These are phyloP conservation scores for Magnusiomyces tetraspermus DNA, from an alignment of 1,139 yeast genomes.

Conservation along the genomic window DNA sequence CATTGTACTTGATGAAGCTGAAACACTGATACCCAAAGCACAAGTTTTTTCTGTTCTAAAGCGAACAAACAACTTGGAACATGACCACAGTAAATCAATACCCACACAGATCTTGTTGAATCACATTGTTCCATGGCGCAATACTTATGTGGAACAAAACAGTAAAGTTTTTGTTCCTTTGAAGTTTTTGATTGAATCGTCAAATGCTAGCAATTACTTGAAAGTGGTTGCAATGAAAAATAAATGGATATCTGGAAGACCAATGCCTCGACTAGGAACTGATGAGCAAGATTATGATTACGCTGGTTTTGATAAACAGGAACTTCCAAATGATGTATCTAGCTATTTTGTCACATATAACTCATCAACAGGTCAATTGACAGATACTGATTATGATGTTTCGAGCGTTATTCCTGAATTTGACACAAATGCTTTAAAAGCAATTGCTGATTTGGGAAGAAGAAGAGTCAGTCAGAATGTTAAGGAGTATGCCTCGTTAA, in stretches of 20 bases:
- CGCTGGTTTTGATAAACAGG: too few relatives aligned
- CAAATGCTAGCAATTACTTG: slow-evolving; percentile 15
- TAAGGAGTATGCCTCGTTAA: neutral
- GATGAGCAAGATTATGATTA: slow-evolving; percentile 7
- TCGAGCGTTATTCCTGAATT: slow-evolving; percentile 3
- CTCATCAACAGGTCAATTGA: slow-evolving; percentile 4
- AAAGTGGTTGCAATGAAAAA: slow-evolving; percentile 12
- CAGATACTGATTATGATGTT: slow-evolving; percentile 8
- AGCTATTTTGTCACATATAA: slow-evolving; percentile 14
- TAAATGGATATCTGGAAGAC: slow-evolving; percentile 14
- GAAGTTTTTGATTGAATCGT: slow-evolving; percentile 16
- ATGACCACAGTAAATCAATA: neutral
- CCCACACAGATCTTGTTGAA: slow-evolving; percentile 19
- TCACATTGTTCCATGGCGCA: slow-evolving; percentile 19
- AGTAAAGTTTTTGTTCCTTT: slow-evolving; percentile 15
- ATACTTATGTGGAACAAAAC: slow-evolving; percentile 14
- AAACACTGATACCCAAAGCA: slow-evolving; percentile 15
- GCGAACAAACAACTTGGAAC: neutral
- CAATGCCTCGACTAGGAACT: slow-evolving; percentile 16
- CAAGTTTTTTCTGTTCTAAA: neutral
- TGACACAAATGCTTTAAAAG: slow-evolving; percentile 6
- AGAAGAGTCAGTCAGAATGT: neutral
- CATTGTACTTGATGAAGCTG: slow-evolving; percentile 22
- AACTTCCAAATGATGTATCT: slow-evolving; percentile 9
- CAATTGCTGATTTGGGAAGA: neutral